Conservation (phyloP, 257 asterid genomes). For the Penstemon barbatus region DNA sequence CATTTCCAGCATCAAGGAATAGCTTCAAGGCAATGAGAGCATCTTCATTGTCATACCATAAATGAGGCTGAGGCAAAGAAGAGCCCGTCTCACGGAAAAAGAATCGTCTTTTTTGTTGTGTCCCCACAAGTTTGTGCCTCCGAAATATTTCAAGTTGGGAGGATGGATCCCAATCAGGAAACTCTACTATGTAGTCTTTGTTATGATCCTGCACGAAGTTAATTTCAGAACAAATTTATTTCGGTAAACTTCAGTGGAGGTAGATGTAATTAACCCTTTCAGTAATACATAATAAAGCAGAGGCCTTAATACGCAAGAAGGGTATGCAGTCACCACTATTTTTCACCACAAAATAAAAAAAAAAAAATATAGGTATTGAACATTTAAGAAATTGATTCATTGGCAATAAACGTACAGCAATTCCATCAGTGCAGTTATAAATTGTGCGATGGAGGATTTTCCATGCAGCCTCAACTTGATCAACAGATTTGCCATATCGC, state of each 20-base stretch:
- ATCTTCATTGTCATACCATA: conserved; percentile 76
- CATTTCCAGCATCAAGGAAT: conserved; percentile 79
- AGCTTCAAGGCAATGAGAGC: conserved; percentile 67
- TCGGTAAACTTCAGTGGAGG: neutral
- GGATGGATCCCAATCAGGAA: conserved; percentile 93
- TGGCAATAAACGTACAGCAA: conserved; percentile 60
- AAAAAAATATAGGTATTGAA: neutral
- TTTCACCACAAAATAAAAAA: neutral
- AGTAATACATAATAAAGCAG: neutral
- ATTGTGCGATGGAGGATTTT: conserved; percentile 75
- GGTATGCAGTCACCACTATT: neutral
- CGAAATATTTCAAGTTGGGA: conserved; percentile 31
- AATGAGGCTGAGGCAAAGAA: conserved; percentile 68
- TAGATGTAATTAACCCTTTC: neutral
- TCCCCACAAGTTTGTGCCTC: conserved; percentile 41
- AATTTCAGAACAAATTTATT: conserved; percentile 3
- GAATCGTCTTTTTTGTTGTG: conserved; percentile 52
- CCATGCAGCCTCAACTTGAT: conserved; percentile 82
- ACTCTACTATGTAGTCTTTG: conserved; percentile 78
- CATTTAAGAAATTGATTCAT: neutral
- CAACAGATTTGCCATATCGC: conserved; percentile 74
- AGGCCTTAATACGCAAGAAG: too few species aligned
- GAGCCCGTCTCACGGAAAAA: conserved; percentile 56
- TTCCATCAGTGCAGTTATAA: conserved; percentile 94
- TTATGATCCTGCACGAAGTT: conserved; percentile 73